Evolutionary conservation across 306 rosid species (phyloP).

Genomic region (Neltuma alba): DNA sequence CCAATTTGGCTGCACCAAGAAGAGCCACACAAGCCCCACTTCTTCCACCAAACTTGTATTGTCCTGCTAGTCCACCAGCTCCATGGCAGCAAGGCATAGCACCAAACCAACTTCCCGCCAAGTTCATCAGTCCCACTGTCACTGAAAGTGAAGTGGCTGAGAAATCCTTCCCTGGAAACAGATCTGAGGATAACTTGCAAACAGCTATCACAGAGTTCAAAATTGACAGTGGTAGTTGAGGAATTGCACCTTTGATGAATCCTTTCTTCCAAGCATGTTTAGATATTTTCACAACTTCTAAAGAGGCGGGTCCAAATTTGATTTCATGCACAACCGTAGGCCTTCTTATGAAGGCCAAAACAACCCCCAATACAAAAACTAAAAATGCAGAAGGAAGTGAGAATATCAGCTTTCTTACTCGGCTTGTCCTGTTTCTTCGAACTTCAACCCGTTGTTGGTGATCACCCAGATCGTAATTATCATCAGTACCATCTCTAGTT

Average conservation of each 20-base stretch:
- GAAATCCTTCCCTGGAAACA: background rate
- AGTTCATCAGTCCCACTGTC: background rate
- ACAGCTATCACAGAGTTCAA: conserved; percentile 4
- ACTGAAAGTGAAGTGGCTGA: background rate
- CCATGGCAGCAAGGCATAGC: conserved; percentile 1
- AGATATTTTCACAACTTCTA: background rate
- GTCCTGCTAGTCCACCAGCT: background rate
- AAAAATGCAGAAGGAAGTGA: background rate
- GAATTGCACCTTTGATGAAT: background rate
- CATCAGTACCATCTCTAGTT: background rate
- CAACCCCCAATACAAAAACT: background rate
- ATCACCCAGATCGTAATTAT: background rate
- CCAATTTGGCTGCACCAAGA: background rate
- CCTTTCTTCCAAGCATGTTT: background rate
- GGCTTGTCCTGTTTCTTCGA: background rate
- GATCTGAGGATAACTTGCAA: background rate
- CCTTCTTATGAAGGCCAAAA: conserved; percentile 1
- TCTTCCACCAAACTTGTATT: conserved; percentile 1
- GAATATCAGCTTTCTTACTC: background rate
- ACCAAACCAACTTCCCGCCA: background rate
- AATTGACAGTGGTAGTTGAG: background rate
- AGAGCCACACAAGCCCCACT: conserved; percentile 3
- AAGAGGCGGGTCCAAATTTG: background rate
- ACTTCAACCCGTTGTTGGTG: background rate
- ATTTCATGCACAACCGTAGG: background rate